phyloP scores from a whole-genome alignment of 768 basidiomycete species.

The Xerocomus brunneocitrinus region DNA sequence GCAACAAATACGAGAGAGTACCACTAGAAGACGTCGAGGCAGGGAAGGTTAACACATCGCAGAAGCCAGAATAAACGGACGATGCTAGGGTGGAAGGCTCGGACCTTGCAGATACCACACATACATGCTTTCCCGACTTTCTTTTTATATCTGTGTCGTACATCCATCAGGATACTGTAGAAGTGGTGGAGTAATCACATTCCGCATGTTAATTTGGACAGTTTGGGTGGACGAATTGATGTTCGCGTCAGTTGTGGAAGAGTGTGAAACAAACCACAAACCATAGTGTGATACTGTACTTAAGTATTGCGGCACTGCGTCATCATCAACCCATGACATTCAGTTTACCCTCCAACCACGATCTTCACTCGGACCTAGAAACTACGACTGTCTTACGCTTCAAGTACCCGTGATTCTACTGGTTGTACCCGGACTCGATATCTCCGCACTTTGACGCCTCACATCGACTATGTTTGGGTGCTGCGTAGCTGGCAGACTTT shows the following conservation, averaged over 20 bases:
- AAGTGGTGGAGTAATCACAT: not conserved
- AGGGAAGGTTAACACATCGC: conserved; percentile 30
- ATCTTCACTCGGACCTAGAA: not conserved
- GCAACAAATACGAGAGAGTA: conserved; percentile 52
- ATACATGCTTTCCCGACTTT: not conserved
- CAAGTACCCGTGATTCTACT: not conserved
- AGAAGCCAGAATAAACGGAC: conserved; percentile 28
- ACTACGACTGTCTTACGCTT: not conserved
- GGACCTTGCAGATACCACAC: conserved; percentile 16
- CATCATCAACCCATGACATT: conserved; percentile 14
- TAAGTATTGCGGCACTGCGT: not conserved
- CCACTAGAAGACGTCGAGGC: conserved; percentile 61
- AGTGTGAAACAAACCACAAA: not conserved
- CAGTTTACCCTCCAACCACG: conserved; percentile 1
- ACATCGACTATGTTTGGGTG: conserved; percentile 64
- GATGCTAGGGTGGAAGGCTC: not conserved
- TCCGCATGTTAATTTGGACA: not conserved
- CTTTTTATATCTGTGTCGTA: conserved; percentile 3
- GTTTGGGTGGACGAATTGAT: not conserved
- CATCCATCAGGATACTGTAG: conserved; percentile 9
- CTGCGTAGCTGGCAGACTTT: conserved; percentile 67
- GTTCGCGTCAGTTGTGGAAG: not conserved
- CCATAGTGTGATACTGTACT: too few relatives aligned
- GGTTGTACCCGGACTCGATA: not conserved
- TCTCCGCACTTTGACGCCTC: not conserved